Conservation (phyloP, 106 monocot genomes). For the Cymbidium sinense region DNA sequence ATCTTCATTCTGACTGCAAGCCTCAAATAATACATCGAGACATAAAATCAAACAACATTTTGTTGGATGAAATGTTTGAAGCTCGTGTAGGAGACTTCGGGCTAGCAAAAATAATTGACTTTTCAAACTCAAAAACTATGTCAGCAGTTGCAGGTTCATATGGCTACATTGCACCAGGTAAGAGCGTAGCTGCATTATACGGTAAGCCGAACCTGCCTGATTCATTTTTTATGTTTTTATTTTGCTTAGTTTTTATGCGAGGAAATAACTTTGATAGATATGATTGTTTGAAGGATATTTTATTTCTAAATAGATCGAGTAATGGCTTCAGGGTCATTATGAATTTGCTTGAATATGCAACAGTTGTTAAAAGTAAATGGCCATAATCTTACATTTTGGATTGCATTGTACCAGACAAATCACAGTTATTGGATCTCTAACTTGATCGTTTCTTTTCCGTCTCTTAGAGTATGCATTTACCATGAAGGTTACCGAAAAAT, state of each 20-base stretch:
- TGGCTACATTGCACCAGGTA: conserved; percentile 88
- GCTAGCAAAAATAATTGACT: conserved; percentile 44
- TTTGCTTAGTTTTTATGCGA: background rate
- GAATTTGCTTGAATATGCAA: too few relatives aligned
- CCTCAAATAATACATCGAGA: conserved; percentile 73
- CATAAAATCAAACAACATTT: conserved; percentile 78
- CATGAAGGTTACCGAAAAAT: conserved; percentile 14
- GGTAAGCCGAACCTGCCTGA: too few relatives aligned
- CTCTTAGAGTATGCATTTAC: conserved; percentile 82
- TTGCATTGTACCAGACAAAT: background rate
- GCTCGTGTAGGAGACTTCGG: conserved; percentile 80
- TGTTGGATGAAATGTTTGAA: conserved; percentile 55
- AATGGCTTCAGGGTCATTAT: too few relatives aligned
- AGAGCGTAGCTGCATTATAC: background rate
- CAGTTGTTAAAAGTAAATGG: background rate
- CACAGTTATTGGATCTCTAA: background rate
- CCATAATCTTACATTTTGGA: background rate
- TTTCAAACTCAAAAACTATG: conserved; percentile 61
- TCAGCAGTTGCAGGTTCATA: conserved; percentile 82
- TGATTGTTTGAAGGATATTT: too few relatives aligned
- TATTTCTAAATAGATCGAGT: too few relatives aligned
- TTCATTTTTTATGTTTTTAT: too few relatives aligned
- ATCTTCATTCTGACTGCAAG: conserved; percentile 71
- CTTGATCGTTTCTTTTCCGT: conserved; percentile 1
- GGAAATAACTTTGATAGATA: too few relatives aligned